A percentile compares a stretch with the other conserved stretches of the same genome.
These are phyloP conservation scores for Aspergillus brunneoviolaceus DNA, from an alignment of 2,329 filamentous ascomycete species.

Conservation along the genomic window DNA sequence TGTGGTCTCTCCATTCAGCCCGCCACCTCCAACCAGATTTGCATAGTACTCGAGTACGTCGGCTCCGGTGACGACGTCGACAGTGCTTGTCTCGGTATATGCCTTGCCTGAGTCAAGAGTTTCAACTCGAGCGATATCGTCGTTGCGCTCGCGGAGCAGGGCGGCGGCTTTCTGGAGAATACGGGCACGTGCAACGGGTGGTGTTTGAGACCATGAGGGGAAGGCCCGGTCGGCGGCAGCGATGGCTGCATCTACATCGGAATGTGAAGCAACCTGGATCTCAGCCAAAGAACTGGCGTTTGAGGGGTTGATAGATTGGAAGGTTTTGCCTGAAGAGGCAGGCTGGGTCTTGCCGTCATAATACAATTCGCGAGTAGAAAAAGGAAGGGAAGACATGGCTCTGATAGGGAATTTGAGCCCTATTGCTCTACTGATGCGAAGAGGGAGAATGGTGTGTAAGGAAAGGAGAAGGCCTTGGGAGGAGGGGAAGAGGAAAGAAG, in stretches of 20 bases:
- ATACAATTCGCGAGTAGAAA: constrained; percentile 64
- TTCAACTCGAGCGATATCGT: constrained; percentile 75
- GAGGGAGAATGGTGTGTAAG: constrained; percentile 15
- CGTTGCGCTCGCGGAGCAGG: constrained; percentile 72
- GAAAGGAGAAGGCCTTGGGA: neutral
- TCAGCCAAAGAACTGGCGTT: constrained; percentile 67
- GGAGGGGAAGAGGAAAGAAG: neutral
- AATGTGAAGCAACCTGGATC: constrained; percentile 66
- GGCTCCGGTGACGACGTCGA: constrained; percentile 79
- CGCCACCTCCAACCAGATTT: constrained; percentile 72
- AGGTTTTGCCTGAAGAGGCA: constrained; percentile 60
- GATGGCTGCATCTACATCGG: constrained; percentile 71
- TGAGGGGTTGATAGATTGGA: constrained; percentile 72
- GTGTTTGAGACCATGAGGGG: constrained; percentile 71
- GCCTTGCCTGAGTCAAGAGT: constrained; percentile 86
- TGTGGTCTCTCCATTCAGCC: constrained; percentile 76
- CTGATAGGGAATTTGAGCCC: neutral
- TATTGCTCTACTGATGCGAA: neutral
- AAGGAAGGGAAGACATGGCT: constrained; percentile 36
- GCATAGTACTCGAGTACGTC: constrained; percentile 88
- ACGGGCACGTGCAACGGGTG: constrained; percentile 70
- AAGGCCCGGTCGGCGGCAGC: constrained; percentile 71
- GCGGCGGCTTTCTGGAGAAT: constrained; percentile 75
- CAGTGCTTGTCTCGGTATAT: constrained; percentile 77
- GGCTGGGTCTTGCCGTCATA: constrained; percentile 70